Evolutionary conservation across 305 asterid genomes (phyloP), one percentile per base, ranked within the genome.

Genomic region (Rubia tinctorum): DNA sequence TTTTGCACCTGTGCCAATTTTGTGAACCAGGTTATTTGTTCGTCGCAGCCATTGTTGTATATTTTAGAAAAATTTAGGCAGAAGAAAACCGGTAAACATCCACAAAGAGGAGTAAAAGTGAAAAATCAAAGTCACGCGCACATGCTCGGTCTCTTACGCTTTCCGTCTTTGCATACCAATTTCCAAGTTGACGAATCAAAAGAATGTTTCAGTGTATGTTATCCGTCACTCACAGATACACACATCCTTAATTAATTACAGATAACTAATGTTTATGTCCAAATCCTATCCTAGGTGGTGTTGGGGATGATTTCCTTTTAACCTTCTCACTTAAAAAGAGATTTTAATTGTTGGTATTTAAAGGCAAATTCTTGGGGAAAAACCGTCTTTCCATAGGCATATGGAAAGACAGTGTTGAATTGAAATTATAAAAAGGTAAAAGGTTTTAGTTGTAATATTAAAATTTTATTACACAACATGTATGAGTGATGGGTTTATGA

Each of bases 1-100:
- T 49, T 68, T 53, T 27, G n/a, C n/a, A 68, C 44, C 72, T 69
- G 62, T 47, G 45, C 44, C 61, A 58, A 68, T 68, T 44, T 2
- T 5, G 25, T 59, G 23, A 20, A 6, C 0, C 4, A 44, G 40
- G 23, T 45, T 45, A 45, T 14, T 23, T n/a, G n/a, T 56, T 58
- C 22, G 5, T 22, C 20, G 2, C 22, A 22, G 7, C 27, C 1
- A 22, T 25, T 60, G 5, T 23, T 6, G 3, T 60, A 60, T n/a
- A 25, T 49, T 49, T 12, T 14, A 12, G 14, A 68, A 7, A 11
- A 25, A 7, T n/a, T n/a, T n/a, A n/a, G n/a, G n/a, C n/a, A 23
- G 17, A 25, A 27, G 3, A 56, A 55, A 8, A 20, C 62, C 9
- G 7, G 10, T 7, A 56, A 56, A 20, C 27, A 6, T 68, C 37